These are phyloP conservation scores for Candida sakaeoensis DNA, from an alignment of 805 yeast genomes.

Conservation along the genomic window DNA sequence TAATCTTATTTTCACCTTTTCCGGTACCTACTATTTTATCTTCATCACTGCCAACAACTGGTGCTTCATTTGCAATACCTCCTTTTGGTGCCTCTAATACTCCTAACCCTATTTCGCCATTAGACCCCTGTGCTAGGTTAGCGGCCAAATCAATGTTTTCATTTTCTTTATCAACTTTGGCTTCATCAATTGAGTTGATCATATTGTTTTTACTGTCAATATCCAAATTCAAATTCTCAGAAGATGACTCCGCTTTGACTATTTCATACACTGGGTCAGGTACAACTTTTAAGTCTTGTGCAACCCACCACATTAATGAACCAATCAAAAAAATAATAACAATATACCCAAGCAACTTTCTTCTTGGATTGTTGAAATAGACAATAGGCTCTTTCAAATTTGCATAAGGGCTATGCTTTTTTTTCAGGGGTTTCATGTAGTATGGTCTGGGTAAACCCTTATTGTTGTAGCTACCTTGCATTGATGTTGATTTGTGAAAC, in stretches of 20 bases:
- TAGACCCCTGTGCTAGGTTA: conserved; percentile 35
- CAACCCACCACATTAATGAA: conserved; percentile 30
- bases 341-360: conserved; percentile 37
- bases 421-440: conserved; percentile 40
- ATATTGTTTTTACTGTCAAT: conserved; percentile 22
- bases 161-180: conserved; percentile 29
- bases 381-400: conserved; percentile 23
- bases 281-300: conserved; percentile 30
- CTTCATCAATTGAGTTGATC: conserved; percentile 22
- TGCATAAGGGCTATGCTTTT: conserved; percentile 33
- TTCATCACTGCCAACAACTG: conserved; percentile 39
- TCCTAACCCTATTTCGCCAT: conserved; percentile 38
- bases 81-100: conserved; percentile 45
- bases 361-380: conserved; percentile 33
- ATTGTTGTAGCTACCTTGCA: conserved; percentile 43
- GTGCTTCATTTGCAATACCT: conserved; percentile 44
- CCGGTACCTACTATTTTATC: conserved; percentile 23
- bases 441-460: conserved; percentile 45
- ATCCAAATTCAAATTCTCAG: conserved; percentile 2
- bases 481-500: conserved; percentile 12
- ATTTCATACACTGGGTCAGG: conserved; percentile 29
- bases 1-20: conserved; percentile 12
- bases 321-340: conserved; percentile 33
- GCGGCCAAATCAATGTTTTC: conserved; percentile 35
- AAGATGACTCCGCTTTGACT: conserved; percentile 12